Evolutionary conservation across 2,329 filamentous ascomycete genomes (phyloP).

Genomic region (Daldinia eschscholtzii): DNA sequence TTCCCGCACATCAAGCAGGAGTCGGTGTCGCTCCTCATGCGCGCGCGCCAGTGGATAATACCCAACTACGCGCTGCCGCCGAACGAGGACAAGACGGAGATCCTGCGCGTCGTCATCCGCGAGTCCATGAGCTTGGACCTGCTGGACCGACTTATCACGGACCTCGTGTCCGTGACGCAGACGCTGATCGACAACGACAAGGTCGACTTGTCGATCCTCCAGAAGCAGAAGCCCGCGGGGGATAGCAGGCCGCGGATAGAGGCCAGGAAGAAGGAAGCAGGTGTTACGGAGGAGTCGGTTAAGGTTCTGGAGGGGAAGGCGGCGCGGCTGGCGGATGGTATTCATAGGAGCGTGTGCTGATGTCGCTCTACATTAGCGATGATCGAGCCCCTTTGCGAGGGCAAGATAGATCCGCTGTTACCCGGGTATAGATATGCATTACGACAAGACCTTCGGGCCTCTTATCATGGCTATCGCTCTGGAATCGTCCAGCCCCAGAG

Average conservation of each 20-base stretch:
- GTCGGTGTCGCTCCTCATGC: constrained; percentile 70
- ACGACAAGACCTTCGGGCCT: background rate
- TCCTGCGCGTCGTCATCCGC: constrained; percentile 74
- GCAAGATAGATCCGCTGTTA: background rate
- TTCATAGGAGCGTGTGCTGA: constrained; percentile 52
- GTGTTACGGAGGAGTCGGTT: constrained; percentile 25
- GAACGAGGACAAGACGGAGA: constrained; percentile 71
- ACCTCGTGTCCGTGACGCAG: constrained; percentile 72
- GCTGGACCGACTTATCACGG: constrained; percentile 71
- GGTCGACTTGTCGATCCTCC: constrained; percentile 64
- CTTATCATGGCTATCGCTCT: background rate
- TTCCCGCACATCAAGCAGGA: constrained; percentile 75
- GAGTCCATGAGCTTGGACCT: constrained; percentile 78
- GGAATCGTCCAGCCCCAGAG: background rate
- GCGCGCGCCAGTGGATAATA: constrained; percentile 77
- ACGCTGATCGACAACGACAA: constrained; percentile 66
- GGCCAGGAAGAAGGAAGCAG: constrained; percentile 11
- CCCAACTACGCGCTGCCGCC: constrained; percentile 78
- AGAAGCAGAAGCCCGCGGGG: constrained; percentile 47
- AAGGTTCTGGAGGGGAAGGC: constrained; percentile 25
- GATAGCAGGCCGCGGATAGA: constrained; percentile 27
- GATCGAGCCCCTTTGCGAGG: background rate
- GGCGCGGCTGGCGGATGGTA: constrained; percentile 49
- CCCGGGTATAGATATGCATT: background rate
- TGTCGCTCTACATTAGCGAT: background rate